phyloP scores from a whole-genome alignment of 78 protist species.

The Creolimax fragrantissima region DNA sequence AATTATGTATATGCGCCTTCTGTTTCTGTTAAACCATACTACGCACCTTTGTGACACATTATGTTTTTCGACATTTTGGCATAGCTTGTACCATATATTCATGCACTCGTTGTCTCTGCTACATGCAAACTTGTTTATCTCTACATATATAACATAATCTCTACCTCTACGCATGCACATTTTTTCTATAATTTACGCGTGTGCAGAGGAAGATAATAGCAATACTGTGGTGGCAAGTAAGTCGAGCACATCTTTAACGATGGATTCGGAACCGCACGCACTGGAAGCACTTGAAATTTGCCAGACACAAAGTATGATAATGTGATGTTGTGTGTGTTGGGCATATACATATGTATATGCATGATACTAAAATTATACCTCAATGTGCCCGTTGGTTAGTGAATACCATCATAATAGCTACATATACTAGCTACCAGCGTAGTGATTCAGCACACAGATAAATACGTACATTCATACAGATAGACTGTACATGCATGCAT shows the following conservation, averaged over 20 bases:
- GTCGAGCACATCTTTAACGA: not conserved
- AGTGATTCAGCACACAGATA: not conserved
- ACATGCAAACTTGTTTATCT: too few species aligned
- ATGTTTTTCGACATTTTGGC: too few species aligned
- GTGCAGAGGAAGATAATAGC: not conserved
- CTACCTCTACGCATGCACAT: not conserved
- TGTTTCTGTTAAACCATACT: too few species aligned
- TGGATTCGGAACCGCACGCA: not conserved
- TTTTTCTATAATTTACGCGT: not conserved
- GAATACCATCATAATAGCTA: too few species aligned
- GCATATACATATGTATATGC: not conserved
- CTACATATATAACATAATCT: not conserved
- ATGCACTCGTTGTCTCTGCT: too few species aligned
- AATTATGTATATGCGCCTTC: too few species aligned
- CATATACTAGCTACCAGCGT: too few species aligned
- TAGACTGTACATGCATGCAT: not conserved
- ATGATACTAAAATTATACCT: not conserved
- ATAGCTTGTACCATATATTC: too few species aligned
- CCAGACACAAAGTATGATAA: not conserved
- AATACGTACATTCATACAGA: not conserved
- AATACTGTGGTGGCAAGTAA: not conserved
- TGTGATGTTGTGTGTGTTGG: not conserved
- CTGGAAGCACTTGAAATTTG: too few species aligned
- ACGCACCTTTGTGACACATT: too few species aligned
- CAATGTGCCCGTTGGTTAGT: too few species aligned